Percentiles rank a stretch among this genome's conserved stretches.
phyloP scores from a whole-genome alignment of 306 rosid species.

The Glycine latifolia region DNA sequence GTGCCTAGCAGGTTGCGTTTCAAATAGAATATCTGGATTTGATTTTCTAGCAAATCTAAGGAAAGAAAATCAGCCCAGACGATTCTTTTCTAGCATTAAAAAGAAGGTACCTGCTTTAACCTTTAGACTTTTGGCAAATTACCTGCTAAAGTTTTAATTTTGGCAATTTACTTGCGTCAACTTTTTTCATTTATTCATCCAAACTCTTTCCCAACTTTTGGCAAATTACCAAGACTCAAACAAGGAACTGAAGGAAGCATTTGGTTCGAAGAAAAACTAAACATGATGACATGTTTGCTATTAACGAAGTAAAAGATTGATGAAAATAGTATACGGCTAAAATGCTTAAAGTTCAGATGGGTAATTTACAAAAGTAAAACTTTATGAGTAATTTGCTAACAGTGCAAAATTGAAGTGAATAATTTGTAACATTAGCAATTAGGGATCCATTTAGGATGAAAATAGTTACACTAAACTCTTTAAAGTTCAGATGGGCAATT shows the following conservation, averaged over 20 bases:
- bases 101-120: not conserved
- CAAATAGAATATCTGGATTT: constrained; percentile 14
- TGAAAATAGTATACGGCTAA: not conserved
- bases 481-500: too few relatives aligned
- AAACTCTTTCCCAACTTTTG: not conserved
- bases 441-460: too few relatives aligned
- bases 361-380: too few relatives aligned
- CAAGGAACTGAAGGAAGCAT: not conserved
- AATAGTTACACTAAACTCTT: too few relatives aligned
- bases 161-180: not conserved
- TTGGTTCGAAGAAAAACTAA: constrained; percentile 19
- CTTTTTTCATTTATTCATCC: not conserved
- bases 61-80: constrained; percentile 5
- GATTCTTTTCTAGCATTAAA: constrained; percentile 7
- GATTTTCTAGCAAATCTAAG: not conserved
- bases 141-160: not conserved
- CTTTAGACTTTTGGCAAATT: not conserved
- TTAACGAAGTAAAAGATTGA: not conserved
- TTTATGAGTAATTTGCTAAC: too few relatives aligned
- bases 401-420: not conserved
- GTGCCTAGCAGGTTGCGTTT: not conserved
- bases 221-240: too few relatives aligned
- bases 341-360: not conserved
- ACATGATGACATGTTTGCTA: not conserved
- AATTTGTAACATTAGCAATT: not conserved